Conservation (phyloP, 2,329 filamentous ascomycete species). For the Xylariaceae sp. region DNA sequence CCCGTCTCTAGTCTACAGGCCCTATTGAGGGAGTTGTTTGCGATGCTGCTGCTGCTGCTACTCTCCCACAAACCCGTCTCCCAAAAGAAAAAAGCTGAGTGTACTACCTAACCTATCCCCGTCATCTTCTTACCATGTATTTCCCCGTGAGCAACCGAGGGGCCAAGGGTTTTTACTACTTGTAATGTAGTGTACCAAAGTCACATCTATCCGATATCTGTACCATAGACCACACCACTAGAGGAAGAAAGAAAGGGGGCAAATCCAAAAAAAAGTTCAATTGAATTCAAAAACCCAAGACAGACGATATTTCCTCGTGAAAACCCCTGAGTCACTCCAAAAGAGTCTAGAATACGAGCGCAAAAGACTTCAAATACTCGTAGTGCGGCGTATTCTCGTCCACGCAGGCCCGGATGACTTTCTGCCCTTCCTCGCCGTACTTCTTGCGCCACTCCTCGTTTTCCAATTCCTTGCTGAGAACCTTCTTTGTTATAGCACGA, state of each 20-base stretch:
- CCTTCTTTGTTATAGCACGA: conserved; percentile 43
- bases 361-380: conserved; percentile 76
- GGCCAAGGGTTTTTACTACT: conserved; percentile 15
- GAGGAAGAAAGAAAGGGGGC: background rate
- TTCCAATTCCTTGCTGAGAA: conserved; percentile 59
- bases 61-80: no score
- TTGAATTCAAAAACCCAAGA: background rate
- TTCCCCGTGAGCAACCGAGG: conserved; percentile 10
- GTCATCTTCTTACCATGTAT: conserved; percentile 7
- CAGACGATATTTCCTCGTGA: background rate
- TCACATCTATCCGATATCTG: conserved; percentile 11
- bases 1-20: background rate
- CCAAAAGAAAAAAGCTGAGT: conserved; percentile 11
- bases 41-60: background rate
- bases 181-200: conserved; percentile 26
- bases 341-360: conserved; percentile 50
- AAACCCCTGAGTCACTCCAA: background rate
- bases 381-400: conserved; percentile 69
- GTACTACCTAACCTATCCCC: conserved; percentile 8
- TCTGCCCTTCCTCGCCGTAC: conserved; percentile 66
- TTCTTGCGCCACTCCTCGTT: conserved; percentile 68
- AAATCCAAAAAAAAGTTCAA: background rate
- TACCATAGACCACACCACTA: conserved; percentile 8
- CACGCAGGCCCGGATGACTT: conserved; percentile 64
- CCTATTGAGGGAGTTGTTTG: background rate